Evolutionary conservation across 768 basidiomycete species (phyloP).

Genomic region (Pleurotus tuber-regium): DNA sequence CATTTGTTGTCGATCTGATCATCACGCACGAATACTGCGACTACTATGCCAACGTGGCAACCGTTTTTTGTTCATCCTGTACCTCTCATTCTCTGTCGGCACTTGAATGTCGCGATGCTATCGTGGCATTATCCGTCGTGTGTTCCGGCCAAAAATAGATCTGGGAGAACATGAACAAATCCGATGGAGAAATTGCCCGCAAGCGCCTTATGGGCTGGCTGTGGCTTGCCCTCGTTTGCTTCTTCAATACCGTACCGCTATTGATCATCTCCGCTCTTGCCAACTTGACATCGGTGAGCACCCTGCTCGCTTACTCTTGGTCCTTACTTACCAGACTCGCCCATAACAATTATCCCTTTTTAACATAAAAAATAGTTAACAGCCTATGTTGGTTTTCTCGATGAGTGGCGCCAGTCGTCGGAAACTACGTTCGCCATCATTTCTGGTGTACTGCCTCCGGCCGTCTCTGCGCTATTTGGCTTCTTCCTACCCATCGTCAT

Average conservation of each 20-base stretch:
- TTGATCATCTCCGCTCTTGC: slow-evolving; percentile 88
- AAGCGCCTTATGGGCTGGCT: slow-evolving; percentile 77
- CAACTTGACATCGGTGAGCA: slow-evolving; percentile 79
- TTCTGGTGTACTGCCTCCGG: slow-evolving; percentile 91
- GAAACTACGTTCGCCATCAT: slow-evolving; percentile 73
- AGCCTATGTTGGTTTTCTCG: slow-evolving; percentile 71
- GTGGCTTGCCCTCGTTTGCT: slow-evolving; percentile 76
- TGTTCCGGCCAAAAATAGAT: slow-evolving; percentile 42
- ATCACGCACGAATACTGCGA: too few species aligned
- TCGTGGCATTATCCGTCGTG: too few species aligned
- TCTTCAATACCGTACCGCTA: slow-evolving; percentile 93
- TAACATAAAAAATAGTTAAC: too few species aligned
- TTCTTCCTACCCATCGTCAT: slow-evolving; percentile 92
- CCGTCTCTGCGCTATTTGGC: slow-evolving; percentile 84
- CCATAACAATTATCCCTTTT: slow-evolving; percentile 11
- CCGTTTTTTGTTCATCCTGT: background rate
- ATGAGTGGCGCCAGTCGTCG: slow-evolving; percentile 65
- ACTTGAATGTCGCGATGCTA: too few species aligned
- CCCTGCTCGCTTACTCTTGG: slow-evolving; percentile 5
- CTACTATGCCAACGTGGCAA: background rate
- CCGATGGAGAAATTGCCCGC: slow-evolving; percentile 60
- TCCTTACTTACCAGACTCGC: slow-evolving; percentile 9
- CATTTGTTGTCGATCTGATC: too few species aligned
- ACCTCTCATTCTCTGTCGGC: background rate
- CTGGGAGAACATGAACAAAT: slow-evolving; percentile 87